A percentile compares a stretch with the other conserved stretches of the same genome.
phyloP scores from a whole-genome alignment of 1,284 basidiomycete genomes.

The Rhodotorula glutinis region DNA sequence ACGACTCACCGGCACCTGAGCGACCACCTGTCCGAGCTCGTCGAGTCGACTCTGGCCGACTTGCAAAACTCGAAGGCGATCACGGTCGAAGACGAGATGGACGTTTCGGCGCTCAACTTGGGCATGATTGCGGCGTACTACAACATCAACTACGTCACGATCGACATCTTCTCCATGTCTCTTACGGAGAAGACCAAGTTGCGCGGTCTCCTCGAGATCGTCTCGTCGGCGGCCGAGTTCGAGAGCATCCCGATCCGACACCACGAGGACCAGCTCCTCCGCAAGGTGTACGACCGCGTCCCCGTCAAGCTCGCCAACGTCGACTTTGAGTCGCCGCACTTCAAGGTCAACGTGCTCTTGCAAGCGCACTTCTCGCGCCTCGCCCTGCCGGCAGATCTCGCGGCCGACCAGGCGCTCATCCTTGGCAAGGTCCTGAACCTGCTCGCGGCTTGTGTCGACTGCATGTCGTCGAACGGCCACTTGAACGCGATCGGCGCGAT shows the following conservation, averaged over 20 bases:
- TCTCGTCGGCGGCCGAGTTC: constrained; percentile 93
- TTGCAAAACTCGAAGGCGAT: constrained; percentile 94
- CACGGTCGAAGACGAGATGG: constrained; percentile 77
- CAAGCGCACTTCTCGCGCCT: constrained; percentile 96
- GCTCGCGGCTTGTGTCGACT: constrained; percentile 80
- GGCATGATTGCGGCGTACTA: constrained; percentile 97
- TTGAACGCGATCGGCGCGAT: constrained; percentile 92
- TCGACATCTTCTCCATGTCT: constrained; percentile 94
- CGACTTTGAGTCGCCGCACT: constrained; percentile 90
- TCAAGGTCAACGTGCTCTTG: constrained; percentile 95
- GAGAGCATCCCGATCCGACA: constrained; percentile 91
- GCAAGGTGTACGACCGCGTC: constrained; percentile 76
- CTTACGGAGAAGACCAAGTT: constrained; percentile 96
- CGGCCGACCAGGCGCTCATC: constrained; percentile 80
- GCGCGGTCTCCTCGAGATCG: constrained; percentile 92
- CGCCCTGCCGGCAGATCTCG: constrained; percentile 85
- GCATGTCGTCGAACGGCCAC: constrained; percentile 95
- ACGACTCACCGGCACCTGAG: constrained; percentile 89
- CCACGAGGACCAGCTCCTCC: constrained; percentile 44
- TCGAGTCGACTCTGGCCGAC: constrained; percentile 87
- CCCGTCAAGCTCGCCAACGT: constrained; percentile 83
- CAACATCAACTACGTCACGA: constrained; percentile 86
- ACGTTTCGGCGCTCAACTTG: constrained; percentile 81
- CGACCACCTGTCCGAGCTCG: constrained; percentile 91
- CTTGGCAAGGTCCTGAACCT: constrained; percentile 81